These are phyloP conservation scores for Pichia manshurica DNA, from an alignment of 805 yeast species.

Conservation along the genomic window DNA sequence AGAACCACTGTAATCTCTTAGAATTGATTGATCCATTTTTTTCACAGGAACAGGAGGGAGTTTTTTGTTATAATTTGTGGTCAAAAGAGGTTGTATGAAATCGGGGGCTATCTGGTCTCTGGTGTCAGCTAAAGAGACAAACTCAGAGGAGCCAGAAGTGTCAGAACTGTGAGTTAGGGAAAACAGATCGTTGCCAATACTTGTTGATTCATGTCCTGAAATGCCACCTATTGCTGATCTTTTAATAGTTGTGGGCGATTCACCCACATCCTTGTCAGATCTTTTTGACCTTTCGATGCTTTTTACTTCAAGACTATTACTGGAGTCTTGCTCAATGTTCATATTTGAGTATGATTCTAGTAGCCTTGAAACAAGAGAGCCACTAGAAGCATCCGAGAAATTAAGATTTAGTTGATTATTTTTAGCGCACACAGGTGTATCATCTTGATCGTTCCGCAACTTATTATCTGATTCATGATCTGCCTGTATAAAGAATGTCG, in stretches of 20 bases:
- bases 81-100: neutral
- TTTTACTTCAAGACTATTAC: too few relatives aligned
- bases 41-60: slow-evolving; percentile 24
- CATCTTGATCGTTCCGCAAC: too few relatives aligned
- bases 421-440: neutral
- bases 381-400: slow-evolving; percentile 3
- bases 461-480: too few relatives aligned
- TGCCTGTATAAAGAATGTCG: too few relatives aligned
- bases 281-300: too few relatives aligned
- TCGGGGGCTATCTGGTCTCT: neutral
- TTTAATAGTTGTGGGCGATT: neutral
- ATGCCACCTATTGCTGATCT: neutral
- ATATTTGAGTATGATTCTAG: slow-evolving; percentile 3
- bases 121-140: neutral
- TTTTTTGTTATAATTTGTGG: slow-evolving; percentile 2
- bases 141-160: neutral
- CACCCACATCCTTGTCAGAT: too few relatives aligned
- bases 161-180: neutral
- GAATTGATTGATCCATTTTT: slow-evolving; percentile 18
- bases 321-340: neutral
- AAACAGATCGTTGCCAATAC: neutral
- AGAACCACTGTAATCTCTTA: slow-evolving; percentile 18
- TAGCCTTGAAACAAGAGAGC: slow-evolving; percentile 4
- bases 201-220: neutral
- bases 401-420: slow-evolving; percentile 1